phyloP scores from a whole-genome alignment of 108 stramenopile genomes.

The Ochromonas danica region DNA sequence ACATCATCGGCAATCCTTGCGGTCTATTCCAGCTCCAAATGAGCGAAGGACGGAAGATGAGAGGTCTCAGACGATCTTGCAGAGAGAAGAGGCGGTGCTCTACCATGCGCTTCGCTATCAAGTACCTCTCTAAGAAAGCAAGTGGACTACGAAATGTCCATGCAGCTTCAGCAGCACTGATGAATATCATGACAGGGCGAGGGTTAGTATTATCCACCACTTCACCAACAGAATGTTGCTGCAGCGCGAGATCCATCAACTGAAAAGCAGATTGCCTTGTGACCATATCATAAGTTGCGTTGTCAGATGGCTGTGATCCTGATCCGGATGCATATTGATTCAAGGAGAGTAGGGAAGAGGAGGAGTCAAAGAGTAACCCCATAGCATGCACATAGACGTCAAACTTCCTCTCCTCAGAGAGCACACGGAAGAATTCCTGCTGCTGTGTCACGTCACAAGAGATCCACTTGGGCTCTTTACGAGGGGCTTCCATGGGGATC shows the following conservation, averaged over 20 bases:
- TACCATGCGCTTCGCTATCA: constrained; percentile 47
- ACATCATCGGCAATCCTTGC: no score
- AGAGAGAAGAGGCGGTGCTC: constrained; percentile 35
- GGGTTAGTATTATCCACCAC: neutral
- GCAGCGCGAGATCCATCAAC: constrained; percentile 30
- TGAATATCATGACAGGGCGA: constrained; percentile 43
- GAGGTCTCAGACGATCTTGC: constrained; percentile 8
- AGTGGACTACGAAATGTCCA: constrained; percentile 49
- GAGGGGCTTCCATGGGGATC: neutral
- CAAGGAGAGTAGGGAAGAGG: neutral
- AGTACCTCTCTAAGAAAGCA: constrained; percentile 42
- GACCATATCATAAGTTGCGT: constrained; percentile 47
- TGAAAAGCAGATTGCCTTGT: constrained; percentile 49
- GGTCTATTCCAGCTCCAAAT: constrained; percentile 47
- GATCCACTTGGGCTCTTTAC: constrained; percentile 27
- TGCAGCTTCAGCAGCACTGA: constrained; percentile 49
- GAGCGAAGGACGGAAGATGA: constrained; percentile 41
- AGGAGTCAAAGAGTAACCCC: constrained; percentile 47
- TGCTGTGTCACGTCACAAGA: constrained; percentile 47
- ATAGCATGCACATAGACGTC: constrained; percentile 51
- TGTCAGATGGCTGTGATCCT: constrained; percentile 44
- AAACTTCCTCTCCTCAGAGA: constrained; percentile 36
- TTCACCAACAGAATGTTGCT: neutral
- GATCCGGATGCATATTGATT: constrained; percentile 50
- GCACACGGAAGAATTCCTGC: constrained; percentile 31